Evolutionary conservation across 495 filamentous ascomycete species (phyloP), one percentile per base, ranked within the genome.

Genomic region (Penicillium steckii): DNA sequence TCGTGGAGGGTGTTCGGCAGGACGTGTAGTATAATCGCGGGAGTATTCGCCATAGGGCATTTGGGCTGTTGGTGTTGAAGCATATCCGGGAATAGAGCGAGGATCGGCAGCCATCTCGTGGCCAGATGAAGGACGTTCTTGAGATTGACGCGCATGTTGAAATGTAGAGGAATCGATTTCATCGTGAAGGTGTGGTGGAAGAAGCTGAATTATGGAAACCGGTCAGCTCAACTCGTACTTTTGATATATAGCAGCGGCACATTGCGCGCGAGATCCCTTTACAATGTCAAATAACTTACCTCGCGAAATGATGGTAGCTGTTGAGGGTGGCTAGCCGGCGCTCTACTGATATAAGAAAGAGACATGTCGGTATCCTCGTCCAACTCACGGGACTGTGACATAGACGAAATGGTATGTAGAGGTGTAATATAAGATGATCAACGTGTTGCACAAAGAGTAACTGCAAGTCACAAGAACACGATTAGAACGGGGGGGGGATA

Each of bases 141-240:
- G 71, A 44, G 60, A 52, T 48, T 60, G 61, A 45, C 65, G 63
- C 18, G 69, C 61, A 41, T 60, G 61, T 50, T 64, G 70, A 56
- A 70, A 73, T 52, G 71, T 60, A 8, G 71, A 73, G 18, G 71
- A 75, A 22, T 77, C 74, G 48, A 77, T 77, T 56, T 74, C 74
- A 50, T 75, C 72, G 53, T 75, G 74, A 5, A 77, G 66, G 55
- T 77, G 72, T 46, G 73, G 60, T 21, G 74, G 74, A 25, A 77
- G 72, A 6, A 77, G 60, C 74, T 77, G 32, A 33, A 15, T 48
- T 17, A 19, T 1, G 13, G 47, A 1, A 12, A 37, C 33, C 9
- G 8, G 18, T 43, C 40, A 43, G 40, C 15, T 37, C 12, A 19
- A 37, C 15, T 15, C 4, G 33, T 37, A 37, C 33, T 37, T 37